Conservation (phyloP, 225 moss, liverwort and hornwort species). For the Sphagnum contortum region DNA sequence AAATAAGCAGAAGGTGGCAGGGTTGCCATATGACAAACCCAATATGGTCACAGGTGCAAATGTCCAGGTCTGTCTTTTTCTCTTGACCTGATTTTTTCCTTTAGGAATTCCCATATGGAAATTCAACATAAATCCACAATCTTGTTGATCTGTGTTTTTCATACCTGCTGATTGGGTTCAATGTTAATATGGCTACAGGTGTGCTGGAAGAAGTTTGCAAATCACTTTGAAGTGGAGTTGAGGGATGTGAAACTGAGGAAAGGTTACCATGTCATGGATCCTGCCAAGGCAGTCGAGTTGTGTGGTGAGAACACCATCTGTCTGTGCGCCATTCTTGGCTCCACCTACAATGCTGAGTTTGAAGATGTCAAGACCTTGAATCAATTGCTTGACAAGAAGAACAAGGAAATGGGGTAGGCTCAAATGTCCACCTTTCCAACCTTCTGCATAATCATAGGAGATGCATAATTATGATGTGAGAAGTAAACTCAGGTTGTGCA, state of each 20-base stretch:
- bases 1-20: constrained; percentile 64
- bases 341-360: constrained; percentile 86
- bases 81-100: not conserved
- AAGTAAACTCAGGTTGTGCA: no score
- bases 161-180: no score
- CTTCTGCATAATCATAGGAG: no score
- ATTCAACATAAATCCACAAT: no score
- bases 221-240: constrained; percentile 86
- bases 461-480: no score
- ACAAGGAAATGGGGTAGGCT: constrained; percentile 37
- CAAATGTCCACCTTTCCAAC: not conserved
- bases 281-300: constrained; percentile 67
- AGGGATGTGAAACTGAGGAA: constrained; percentile 63
- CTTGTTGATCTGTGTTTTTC: no score
- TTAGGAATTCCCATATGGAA: not conserved
- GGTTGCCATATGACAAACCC: constrained; percentile 74
- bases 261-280: constrained; percentile 58
- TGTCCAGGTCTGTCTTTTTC: constrained; percentile 46
- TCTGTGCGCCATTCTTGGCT: constrained; percentile 76
- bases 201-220: constrained; percentile 94
- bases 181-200: no score
- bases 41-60: constrained; percentile 80
- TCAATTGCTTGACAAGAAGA: constrained; percentile 65
- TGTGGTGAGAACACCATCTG: constrained; percentile 93
- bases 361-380: constrained; percentile 82